Evolutionary conservation across 768 basidiomycete species (phyloP).

Genomic region (Daedaleopsis nitida): DNA sequence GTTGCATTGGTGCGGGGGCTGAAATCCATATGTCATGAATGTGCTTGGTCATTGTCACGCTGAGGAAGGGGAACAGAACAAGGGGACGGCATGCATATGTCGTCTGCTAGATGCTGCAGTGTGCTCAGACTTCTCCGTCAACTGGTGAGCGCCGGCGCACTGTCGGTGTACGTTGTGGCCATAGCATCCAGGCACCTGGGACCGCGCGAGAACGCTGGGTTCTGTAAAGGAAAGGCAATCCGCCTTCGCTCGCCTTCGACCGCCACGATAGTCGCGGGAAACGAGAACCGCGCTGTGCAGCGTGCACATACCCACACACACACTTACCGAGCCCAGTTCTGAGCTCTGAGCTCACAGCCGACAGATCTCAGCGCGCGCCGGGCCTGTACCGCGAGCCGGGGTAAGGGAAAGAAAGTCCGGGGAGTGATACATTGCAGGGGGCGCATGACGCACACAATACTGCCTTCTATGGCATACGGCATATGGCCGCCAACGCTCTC

Average conservation of each 20-base stretch:
- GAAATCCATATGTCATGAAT: no score
- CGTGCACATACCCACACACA: neutral
- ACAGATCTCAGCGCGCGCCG: neutral
- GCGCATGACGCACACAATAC: neutral
- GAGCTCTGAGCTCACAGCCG: neutral
- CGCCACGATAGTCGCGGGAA: constrained; percentile 20
- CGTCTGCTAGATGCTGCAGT: no score
- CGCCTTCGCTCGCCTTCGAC: neutral
- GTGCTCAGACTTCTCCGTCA: no score
- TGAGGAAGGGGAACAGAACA: neutral
- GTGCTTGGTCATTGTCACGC: neutral
- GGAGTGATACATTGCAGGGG: neutral
- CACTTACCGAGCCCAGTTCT: no score
- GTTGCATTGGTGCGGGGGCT: no score
- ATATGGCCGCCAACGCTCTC: no score
- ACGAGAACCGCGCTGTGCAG: neutral
- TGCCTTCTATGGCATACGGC: no score
- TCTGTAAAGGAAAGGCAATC: constrained; percentile 3
- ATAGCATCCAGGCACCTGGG: constrained; percentile 17
- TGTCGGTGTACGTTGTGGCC: constrained; percentile 3
- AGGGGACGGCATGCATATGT: constrained; percentile 1
- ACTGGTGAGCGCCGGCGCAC: neutral
- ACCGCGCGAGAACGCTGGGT: constrained; percentile 13
- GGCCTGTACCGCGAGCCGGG: neutral
- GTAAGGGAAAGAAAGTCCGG: neutral